Base-by-base conservation (phyloP, 352 stramenopile species). In the Pythium biforme region DNA sequence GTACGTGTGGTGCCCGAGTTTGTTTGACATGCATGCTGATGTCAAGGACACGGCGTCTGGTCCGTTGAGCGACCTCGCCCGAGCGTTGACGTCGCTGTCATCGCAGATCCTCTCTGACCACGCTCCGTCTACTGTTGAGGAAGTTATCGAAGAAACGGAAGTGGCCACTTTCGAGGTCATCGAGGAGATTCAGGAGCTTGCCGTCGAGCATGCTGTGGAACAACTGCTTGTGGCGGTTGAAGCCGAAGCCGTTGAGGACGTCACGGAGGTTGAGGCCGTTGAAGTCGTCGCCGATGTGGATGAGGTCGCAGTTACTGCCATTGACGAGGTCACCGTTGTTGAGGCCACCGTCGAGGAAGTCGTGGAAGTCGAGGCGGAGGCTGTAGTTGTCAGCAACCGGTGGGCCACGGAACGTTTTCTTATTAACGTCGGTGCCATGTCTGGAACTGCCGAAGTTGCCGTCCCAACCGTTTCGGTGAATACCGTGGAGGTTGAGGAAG, bases 371-470 rank as follows among this genome's bases (percentile, higher is more conserved):
- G 59, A 59, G 19, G 40, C 15, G 27, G 45, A 55, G 46, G 33
- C 14, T 53, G 39, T 4, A 11, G 29, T 54, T 26, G 20, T 11
- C 45, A 46, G 48, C 40, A 64, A 40, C 48, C 47, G 57, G 11
- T 64, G 57, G 57, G 57, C 37, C 19, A 27, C 31, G 25, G 57
- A 64, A n/a, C 57, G 58, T 47, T 52, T 64, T 23, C 48, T 64
- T 8, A 55, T 64, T 25, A 55, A 64, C 34, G 20, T 58, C 8
- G 57, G 48, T 26, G 48, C 26, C 23, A 29, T 55, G 29, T 64
- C 47, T 23, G 57, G 57, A 40, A 48, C 51, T 25, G 48, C 29
- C 9, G 48, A 59, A 47, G 39, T 51, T 46, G 26, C 39, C 2
- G n/a, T 19, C 22, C 5, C 25, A 14, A 48, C n/a, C 19, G 55